Conservation (phyloP, 306 rosid species). For the Vigna reflexopilosa region DNA sequence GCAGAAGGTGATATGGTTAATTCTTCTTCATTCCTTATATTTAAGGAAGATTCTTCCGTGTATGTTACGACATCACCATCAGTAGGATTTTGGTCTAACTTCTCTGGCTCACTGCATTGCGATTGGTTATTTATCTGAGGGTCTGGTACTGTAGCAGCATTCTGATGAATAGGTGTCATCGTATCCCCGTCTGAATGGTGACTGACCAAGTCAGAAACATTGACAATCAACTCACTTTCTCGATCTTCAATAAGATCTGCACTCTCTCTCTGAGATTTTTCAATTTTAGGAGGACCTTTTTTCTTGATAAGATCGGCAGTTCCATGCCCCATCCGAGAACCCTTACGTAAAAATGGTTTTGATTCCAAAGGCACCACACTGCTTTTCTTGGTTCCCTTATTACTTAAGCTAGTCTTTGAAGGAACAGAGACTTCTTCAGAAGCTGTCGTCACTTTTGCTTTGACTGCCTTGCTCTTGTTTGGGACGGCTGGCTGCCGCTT, state of each 20-base stretch:
- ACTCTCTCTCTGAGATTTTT: conserved; percentile 55
- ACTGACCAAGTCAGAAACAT: conserved; percentile 60
- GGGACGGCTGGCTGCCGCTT: conserved; percentile 58
- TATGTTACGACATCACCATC: conserved; percentile 51
- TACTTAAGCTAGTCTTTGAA: conserved; percentile 59
- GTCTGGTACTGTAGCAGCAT: conserved; percentile 57
- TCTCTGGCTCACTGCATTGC: conserved; percentile 55
- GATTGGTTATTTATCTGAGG: conserved; percentile 54
- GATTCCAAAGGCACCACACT: conserved; percentile 95
- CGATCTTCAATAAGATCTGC: conserved; percentile 56
- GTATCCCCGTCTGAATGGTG: conserved; percentile 62
- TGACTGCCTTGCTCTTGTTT: conserved; percentile 63
- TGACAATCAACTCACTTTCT: conserved; percentile 58
- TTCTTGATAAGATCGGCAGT: conserved; percentile 62
- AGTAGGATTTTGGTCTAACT: conserved; percentile 53
- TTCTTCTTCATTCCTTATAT: conserved; percentile 72
- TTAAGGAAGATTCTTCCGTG: conserved; percentile 57
- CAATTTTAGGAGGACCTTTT: conserved; percentile 59
- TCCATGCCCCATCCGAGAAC: conserved; percentile 67
- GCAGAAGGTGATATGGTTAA: conserved; percentile 77
- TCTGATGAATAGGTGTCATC: conserved; percentile 46
- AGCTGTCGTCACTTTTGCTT: conserved; percentile 55
- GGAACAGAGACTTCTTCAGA: conserved; percentile 65
- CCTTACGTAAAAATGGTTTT: conserved; percentile 86
- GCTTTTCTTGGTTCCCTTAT: conserved; percentile 86